Evolutionary conservation across 148 eudicot species (phyloP).

Genomic region (Nyssa sinensis): DNA sequence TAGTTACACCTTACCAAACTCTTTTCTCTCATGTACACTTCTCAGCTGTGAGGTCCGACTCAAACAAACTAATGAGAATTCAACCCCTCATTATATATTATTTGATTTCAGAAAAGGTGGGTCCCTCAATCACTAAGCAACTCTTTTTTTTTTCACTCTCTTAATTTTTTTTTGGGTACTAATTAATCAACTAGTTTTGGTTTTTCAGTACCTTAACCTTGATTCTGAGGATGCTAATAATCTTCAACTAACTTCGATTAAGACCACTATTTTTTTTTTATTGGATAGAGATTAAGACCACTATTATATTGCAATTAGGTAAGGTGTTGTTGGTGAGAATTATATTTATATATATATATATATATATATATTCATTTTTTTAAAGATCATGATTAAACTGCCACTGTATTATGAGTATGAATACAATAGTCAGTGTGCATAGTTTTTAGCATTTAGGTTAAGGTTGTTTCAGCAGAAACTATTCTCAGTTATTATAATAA

Average conservation of each 20-base stretch:
- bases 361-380: too few relatives aligned
- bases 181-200: not conserved
- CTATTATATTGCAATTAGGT: not conserved
- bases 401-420: too few relatives aligned
- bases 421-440: too few relatives aligned
- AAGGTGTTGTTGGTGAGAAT: not conserved
- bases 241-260: not conserved
- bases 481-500: too few relatives aligned
- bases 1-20: not conserved
- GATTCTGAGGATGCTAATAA: not conserved
- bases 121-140: not conserved
- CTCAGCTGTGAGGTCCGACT: slow-evolving; percentile 1
- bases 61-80: not conserved
- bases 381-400: too few relatives aligned
- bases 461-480: too few relatives aligned
- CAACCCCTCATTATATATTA: not conserved
- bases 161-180: too few relatives aligned
- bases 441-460: too few relatives aligned
- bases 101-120: not conserved
- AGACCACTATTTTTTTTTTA: not conserved
- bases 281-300: not conserved
- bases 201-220: not conserved
- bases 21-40: not conserved
- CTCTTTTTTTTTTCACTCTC: too few relatives aligned
- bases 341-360: too few relatives aligned